A percentile compares a stretch with the other conserved stretches of the same genome.
Evolutionary conservation across 352 stramenopile genomes (phyloP).

Genomic region (Phytophthora hibernalis): DNA sequence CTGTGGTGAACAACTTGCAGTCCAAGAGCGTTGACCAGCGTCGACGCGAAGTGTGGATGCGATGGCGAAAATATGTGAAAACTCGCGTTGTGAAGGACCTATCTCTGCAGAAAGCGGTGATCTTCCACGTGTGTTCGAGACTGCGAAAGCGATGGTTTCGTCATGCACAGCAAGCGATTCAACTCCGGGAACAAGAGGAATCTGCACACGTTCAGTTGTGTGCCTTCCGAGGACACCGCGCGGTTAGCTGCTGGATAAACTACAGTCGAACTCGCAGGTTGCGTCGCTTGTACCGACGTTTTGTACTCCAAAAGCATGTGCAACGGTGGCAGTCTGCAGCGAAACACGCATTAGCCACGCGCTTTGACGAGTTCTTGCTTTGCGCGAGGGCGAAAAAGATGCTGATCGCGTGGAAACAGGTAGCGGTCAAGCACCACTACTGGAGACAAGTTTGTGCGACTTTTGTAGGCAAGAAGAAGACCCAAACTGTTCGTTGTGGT

Average conservation of each 20-base stretch:
- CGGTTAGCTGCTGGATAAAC: constrained; percentile 35
- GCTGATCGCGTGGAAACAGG: constrained; percentile 31
- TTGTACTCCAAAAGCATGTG: constrained; percentile 53
- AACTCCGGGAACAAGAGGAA: constrained; percentile 6
- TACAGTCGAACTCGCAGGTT: constrained; percentile 14
- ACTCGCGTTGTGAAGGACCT: constrained; percentile 11
- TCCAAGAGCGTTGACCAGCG: constrained; percentile 4
- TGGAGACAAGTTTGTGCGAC: constrained; percentile 35
- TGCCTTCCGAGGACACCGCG: constrained; percentile 15
- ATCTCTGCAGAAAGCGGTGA: constrained; percentile 7
- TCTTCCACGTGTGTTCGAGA: constrained; percentile 27
- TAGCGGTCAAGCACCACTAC: constrained; percentile 27
- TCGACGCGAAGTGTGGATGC: constrained; percentile 24
- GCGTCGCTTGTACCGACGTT: constrained; percentile 26
- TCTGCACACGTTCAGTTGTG: constrained; percentile 16
- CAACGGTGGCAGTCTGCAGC: constrained; percentile 38
- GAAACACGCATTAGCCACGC: constrained; percentile 39
- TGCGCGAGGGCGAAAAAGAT: constrained; percentile 37
- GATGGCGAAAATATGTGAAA: constrained; percentile 30
- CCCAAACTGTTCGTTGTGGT: constrained; percentile 4
- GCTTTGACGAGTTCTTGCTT: constrained; percentile 40
- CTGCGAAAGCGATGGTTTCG: constrained; percentile 36
- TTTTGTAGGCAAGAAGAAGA: constrained; percentile 11
- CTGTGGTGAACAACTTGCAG: constrained; percentile 20
- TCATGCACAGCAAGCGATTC: constrained; percentile 9